Base-by-base conservation (phyloP, 768 basidiomycete genomes). In the Lactifluus volemus region DNA sequence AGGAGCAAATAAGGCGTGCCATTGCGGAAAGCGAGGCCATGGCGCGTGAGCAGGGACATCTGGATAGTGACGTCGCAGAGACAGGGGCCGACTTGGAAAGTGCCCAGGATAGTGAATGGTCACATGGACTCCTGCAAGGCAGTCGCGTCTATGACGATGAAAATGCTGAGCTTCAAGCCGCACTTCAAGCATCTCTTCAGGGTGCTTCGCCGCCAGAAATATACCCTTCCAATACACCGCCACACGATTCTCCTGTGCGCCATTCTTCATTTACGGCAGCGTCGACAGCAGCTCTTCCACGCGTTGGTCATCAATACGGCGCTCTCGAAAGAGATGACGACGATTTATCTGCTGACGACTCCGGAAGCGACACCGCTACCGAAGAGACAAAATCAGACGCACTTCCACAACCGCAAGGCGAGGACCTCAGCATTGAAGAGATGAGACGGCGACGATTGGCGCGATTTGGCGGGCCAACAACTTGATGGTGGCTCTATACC, bases 141-240 rank as follows among this genome's bases (percentile, higher is more conserved):
- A 61, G 78, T 53, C 74, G 83, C 49, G 81, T 85, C 42, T 85
- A 89, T 65, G 92, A 94, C 63, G 92, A 95, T 64, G 92, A 94
- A 53, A 92, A 96, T 67, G 83, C 81, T 25, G 86, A 89, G 67
- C 74, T 96, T 49, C 93, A 95, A 73, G 92, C 92, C 11, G 93
- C 93, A 5, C 76, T 96, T 51, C 84, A 77, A 69, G 93, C 91
- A 2, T 93, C 92, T 41, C 75, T 95, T 63, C 86, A 88, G 69
- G 75, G 75, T 45, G 70, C 84, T 21, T 84, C 88, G 1, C 84
- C 88, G 1, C 72, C 73, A 44, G 85, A 78, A 34, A 85, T 76
- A 74, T 63, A 64, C 29, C 54, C 74, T 12, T 74, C 74, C 19
- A 55, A 66, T n/a, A 53, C 64, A n/a, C 65, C 68, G n/a, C 55